Conservation (phyloP, 2,329 filamentous ascomycete species). For the Aspergillus vadensis region DNA sequence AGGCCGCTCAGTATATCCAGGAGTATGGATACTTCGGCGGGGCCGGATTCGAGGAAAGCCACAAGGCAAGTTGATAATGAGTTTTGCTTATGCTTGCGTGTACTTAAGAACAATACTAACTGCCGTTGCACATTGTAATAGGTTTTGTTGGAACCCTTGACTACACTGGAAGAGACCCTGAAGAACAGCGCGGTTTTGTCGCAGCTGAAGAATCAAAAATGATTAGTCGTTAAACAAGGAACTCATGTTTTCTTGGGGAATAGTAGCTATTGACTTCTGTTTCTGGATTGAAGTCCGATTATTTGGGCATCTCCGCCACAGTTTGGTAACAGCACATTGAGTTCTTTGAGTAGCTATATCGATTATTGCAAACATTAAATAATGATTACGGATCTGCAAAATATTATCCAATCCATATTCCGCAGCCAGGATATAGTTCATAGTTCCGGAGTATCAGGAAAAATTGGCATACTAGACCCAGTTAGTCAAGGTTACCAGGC, state of each 20-base stretch:
- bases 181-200: background rate
- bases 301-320: too few species aligned
- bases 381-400: too few species aligned
- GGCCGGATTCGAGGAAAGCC: conserved; percentile 15
- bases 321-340: too few species aligned
- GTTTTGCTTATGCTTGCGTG: too few species aligned
- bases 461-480: background rate
- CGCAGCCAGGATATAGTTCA: background rate
- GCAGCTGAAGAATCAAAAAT: background rate
- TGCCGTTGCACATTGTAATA: background rate
- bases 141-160: background rate
- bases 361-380: too few species aligned
- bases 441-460: background rate
- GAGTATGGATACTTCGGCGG: conserved; percentile 56
- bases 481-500: background rate
- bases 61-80: background rate
- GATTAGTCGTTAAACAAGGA: background rate
- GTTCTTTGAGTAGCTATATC: too few species aligned
- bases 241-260: background rate
- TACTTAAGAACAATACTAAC: background rate
- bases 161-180: background rate
- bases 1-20: conserved; percentile 55
- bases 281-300: too few species aligned
- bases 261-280: too few species aligned
- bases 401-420: background rate